Conservation (phyloP, 192 early-diverging fungal species). For the Physocladia obscura region DNA sequence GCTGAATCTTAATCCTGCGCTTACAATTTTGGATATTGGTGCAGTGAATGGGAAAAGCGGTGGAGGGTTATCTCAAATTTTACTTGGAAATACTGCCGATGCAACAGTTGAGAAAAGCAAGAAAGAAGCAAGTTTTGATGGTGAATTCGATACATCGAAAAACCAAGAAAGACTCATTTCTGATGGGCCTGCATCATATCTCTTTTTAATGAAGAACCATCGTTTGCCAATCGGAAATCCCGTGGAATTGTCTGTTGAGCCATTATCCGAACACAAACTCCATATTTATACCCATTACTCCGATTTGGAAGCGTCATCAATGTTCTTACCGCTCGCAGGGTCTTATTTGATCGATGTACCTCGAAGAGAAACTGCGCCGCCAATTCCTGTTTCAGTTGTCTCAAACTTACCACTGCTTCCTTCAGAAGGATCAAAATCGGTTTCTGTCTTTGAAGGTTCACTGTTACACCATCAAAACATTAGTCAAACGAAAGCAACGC, state of each 20-base stretch:
- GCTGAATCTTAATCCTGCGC: background rate
- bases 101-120: background rate
- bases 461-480: constrained; percentile 8
- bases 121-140: background rate
- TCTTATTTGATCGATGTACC: constrained; percentile 13
- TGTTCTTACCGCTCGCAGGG: constrained; percentile 5
- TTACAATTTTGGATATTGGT: constrained; percentile 7
- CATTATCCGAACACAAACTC: background rate
- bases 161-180: constrained; percentile 8
- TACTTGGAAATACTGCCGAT: background rate
- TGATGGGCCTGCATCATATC: constrained; percentile 5
- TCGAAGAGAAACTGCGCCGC: background rate
- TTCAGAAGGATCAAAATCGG: background rate
- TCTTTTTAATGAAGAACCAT: background rate
- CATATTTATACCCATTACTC: background rate
- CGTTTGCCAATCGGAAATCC: constrained; percentile 4
- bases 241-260: background rate
- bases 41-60: constrained; percentile 7
- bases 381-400: background rate
- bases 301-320: background rate
- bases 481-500: background rate
- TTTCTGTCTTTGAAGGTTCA: background rate
- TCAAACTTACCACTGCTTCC: background rate
- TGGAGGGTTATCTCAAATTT: constrained; percentile 9
- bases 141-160: background rate